Evolutionary conservation across 768 basidiomycete species (phyloP).

Genomic region (Pseudohyphozyma bogoriensis): DNA sequence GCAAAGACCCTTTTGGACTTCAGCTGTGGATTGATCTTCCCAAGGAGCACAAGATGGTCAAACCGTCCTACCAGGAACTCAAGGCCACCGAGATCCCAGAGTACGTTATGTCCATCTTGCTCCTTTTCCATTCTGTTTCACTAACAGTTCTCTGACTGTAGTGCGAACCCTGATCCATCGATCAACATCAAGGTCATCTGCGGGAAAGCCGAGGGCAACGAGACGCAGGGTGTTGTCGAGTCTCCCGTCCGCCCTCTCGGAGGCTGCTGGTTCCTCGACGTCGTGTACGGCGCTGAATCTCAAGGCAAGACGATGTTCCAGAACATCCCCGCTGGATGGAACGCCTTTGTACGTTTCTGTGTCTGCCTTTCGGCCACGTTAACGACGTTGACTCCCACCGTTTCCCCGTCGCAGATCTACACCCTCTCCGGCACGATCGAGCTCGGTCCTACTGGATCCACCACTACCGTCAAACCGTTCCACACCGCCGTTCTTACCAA

Average conservation of each 20-base stretch:
- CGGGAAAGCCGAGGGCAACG: constrained; percentile 72
- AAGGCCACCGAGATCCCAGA: constrained; percentile 46
- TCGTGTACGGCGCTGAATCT: constrained; percentile 55
- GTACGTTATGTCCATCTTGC: constrained; percentile 3
- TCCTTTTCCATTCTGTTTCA: background rate
- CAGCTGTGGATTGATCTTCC: constrained; percentile 50
- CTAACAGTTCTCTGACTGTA: constrained; percentile 40
- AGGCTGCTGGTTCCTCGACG: constrained; percentile 87
- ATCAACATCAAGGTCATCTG: constrained; percentile 67
- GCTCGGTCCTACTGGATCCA: constrained; percentile 46
- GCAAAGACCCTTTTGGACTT: constrained; percentile 66
- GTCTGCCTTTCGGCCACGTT: background rate
- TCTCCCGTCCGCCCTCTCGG: constrained; percentile 84
- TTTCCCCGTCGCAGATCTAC: constrained; percentile 36
- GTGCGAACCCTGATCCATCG: constrained; percentile 51
- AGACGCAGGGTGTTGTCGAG: constrained; percentile 37
- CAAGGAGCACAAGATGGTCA: constrained; percentile 63
- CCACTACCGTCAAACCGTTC: constrained; percentile 48
- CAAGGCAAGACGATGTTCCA: constrained; percentile 61
- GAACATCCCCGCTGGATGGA: constrained; percentile 81
- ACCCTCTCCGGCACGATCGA: constrained; percentile 58
- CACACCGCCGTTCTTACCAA: constrained; percentile 73
- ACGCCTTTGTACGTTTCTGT: constrained; percentile 56
- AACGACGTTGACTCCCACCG: background rate
- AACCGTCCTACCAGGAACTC: constrained; percentile 73